These are phyloP conservation scores for Cryphonectria carpinicola DNA, from an alignment of 2,329 filamentous ascomycete genomes.

Conservation along the genomic window DNA sequence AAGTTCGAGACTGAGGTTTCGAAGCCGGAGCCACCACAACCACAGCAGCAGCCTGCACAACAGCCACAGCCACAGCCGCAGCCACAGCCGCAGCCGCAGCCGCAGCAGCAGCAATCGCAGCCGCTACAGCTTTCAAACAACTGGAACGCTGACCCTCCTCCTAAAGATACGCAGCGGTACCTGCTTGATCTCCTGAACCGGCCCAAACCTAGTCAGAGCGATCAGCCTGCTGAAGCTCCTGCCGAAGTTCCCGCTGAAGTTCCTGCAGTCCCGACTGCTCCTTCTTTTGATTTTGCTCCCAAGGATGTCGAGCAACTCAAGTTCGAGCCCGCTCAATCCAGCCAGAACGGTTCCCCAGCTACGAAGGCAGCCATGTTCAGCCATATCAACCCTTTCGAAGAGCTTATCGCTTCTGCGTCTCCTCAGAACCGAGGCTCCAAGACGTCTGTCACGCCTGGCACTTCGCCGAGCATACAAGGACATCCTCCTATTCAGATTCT, in stretches of 20 bases:
- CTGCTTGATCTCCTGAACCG: conserved; percentile 84
- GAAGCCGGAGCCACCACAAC: conserved; percentile 39
- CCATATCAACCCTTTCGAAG: conserved; percentile 47
- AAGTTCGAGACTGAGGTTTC: conserved; percentile 53
- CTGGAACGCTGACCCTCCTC: conserved; percentile 56
- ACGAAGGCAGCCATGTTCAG: conserved; percentile 39
- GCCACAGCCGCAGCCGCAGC: conserved; percentile 29
- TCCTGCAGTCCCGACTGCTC: conserved; percentile 22
- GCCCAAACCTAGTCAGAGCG: conserved; percentile 67
- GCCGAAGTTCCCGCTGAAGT: conserved; percentile 46
- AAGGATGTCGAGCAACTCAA: conserved; percentile 33
- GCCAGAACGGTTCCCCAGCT: conserved; percentile 34
- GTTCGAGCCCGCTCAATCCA: conserved; percentile 35
- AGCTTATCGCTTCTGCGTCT: conserved; percentile 41
- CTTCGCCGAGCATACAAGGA: conserved; percentile 46
- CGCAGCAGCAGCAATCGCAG: conserved; percentile 15
- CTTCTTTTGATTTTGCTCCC: conserved; percentile 36
- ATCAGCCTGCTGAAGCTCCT: conserved; percentile 41
- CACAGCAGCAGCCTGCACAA: conserved; percentile 18
- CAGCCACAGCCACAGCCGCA: conserved; percentile 31
- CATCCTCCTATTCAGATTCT: conserved; percentile 31
- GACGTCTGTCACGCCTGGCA: conserved; percentile 46
- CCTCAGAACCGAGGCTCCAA: conserved; percentile 35
- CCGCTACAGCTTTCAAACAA: conserved; percentile 33
- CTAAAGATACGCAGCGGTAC: conserved; percentile 79